Base-by-base conservation (phyloP, 2,329 filamentous ascomycete genomes). In the Lasiodiplodia gonubiensis region DNA sequence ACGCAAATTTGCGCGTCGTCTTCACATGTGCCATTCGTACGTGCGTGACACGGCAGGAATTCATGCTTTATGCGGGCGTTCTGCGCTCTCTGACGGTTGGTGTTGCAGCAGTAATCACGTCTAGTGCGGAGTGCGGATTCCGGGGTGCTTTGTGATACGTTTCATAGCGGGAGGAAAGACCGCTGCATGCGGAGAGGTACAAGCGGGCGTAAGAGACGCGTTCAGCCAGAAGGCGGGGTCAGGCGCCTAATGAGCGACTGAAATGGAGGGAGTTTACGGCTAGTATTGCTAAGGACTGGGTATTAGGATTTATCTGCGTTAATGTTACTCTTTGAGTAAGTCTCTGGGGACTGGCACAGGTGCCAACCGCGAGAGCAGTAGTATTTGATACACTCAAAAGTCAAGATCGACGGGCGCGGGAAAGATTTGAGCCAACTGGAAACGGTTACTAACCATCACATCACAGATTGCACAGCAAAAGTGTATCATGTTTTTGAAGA, bases 91-190 rank as follows among this genome's bases (percentile, higher is more conserved):
- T 25, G 33, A 12, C 21, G n/a, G 8, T 35, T 39, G n/a, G 23
- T 37, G 54, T 35, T 39, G 35, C 33, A 23, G 33, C 53, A 21
- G 53, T 27, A 30, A 16, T 54, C 51, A 30, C 30, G 33, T 37
- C 30, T n/a, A 25, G 33, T 37, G 54, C 21, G 33, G 54, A 42
- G 54, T 57, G 54, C 33, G 54, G 33, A 57, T 57, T 39, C 33
- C 52, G 52, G 35, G 35, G 21, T 16, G n/a, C n/a, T 21, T 42
- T 59, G 54, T 46, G 54, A 46, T 16, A 27, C 54, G 23, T 59
- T 46, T 12, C 37, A 46, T 30, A 11, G 7, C n/a, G 35, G n/a
- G 27, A 12, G 37, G 6, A 16, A 39, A 7, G 14, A 33, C 12
- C 35, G 12, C 37, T 61, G 57, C 57, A 48, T 42, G 57, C 30